phyloP scores from a whole-genome alignment of 495 filamentous ascomycete species.

The Penicillium angulare region DNA sequence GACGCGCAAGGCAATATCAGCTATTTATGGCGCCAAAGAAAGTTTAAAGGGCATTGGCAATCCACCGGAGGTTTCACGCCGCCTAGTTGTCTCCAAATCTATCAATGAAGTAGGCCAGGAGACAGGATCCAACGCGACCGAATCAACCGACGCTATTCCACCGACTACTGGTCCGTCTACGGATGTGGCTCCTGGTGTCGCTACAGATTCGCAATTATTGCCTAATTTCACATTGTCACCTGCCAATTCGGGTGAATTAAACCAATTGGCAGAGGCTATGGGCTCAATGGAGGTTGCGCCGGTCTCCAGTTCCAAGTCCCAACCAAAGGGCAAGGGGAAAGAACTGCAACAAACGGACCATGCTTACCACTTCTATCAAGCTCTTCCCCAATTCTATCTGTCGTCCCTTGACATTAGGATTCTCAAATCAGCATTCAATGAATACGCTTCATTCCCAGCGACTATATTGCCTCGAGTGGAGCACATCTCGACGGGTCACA shows the following conservation, averaged over 20 bases:
- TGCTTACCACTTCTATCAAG: conserved; percentile 82
- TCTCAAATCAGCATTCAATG: conserved; percentile 82
- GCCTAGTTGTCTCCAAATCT: conserved; percentile 46
- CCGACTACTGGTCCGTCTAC: conserved; percentile 40
- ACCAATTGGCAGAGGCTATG: conserved; percentile 31
- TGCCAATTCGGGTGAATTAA: conserved; percentile 19
- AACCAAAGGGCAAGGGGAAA: conserved; percentile 24
- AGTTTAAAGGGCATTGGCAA: conserved; percentile 71
- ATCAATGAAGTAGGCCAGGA: conserved; percentile 43
- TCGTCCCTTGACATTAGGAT: conserved; percentile 95
- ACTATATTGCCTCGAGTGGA: conserved; percentile 90
- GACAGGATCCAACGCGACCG: not conserved
- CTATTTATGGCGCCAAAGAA: conserved; percentile 69
- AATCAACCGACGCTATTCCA: conserved; percentile 38
- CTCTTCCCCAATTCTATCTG: conserved; percentile 86
- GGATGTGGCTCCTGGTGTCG: conserved; percentile 11
- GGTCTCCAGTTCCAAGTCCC: conserved; percentile 18
- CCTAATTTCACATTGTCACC: conserved; percentile 7
- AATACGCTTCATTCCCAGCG: conserved; percentile 79
- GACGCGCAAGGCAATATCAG: conserved; percentile 76
- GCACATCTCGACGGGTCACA: conserved; percentile 85
- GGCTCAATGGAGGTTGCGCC: conserved; percentile 20
- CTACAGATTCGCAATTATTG: conserved; percentile 2
- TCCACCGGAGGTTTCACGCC: conserved; percentile 56
- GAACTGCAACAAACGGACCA: conserved; percentile 36